Evolutionary conservation across 768 basidiomycete species (phyloP).

Genomic region (Phylloporus arenicola): DNA sequence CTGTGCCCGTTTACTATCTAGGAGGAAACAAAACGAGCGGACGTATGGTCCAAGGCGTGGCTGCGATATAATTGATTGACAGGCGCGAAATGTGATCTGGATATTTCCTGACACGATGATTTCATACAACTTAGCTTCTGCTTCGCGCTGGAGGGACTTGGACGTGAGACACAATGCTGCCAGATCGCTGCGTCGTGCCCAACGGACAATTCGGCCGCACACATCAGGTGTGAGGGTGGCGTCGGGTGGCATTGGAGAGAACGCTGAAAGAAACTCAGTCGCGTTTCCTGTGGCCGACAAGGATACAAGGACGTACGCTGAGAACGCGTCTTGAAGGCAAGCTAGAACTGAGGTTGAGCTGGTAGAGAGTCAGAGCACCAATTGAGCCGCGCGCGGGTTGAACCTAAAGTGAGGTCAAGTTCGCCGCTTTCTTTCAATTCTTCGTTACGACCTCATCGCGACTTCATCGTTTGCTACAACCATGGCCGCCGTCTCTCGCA

Average conservation of each 20-base stretch:
- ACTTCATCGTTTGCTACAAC: conserved; percentile 10
- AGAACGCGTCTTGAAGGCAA: not conserved
- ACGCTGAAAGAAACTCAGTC: not conserved
- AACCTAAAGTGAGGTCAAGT: conserved; percentile 4
- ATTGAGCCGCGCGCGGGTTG: not conserved
- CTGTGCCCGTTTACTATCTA: no score
- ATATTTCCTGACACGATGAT: conserved; percentile 36
- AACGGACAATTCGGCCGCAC: conserved; percentile 36
- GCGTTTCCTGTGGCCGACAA: not conserved
- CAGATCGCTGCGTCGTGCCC: conserved; percentile 35
- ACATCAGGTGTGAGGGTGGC: conserved; percentile 40
- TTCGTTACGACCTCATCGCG: conserved; percentile 1
- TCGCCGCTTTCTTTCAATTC: not conserved
- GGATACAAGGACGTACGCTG: not conserved
- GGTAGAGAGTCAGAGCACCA: not conserved
- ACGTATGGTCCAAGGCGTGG: conserved; percentile 39
- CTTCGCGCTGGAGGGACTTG: conserved; percentile 43
- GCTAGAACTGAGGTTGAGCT: not conserved
- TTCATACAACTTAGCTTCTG: conserved; percentile 45
- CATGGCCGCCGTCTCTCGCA: conserved; percentile 67
- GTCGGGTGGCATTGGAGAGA: conserved; percentile 9
- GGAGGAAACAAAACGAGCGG: conserved; percentile 38
- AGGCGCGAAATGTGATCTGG: conserved; percentile 33
- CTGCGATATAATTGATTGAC: conserved; percentile 32
- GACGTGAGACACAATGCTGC: conserved; percentile 39